These are phyloP conservation scores for Ceratobasidium sp. DNA, from an alignment of 1,284 basidiomycete genomes.

Conservation along the genomic window DNA sequence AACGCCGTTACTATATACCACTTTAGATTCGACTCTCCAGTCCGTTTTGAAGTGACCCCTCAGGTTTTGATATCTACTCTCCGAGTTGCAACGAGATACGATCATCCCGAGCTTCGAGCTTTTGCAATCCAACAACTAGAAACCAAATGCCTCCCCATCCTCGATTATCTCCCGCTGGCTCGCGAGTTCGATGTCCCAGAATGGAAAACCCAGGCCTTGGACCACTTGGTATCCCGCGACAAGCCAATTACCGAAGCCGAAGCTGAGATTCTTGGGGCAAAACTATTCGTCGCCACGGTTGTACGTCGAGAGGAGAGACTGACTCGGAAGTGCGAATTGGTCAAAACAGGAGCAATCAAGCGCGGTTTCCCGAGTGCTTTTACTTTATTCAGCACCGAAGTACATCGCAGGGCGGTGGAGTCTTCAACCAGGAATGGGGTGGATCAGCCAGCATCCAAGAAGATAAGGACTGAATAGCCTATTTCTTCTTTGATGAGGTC, in stretches of 20 bases:
- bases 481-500: too few relatives aligned
- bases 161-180: slow-evolving; percentile 9
- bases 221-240: background rate
- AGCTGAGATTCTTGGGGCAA: slow-evolving; percentile 2
- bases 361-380: too few relatives aligned
- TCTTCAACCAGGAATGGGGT: too few relatives aligned
- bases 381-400: too few relatives aligned
- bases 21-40: too few relatives aligned
- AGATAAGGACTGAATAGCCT: too few relatives aligned
- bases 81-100: slow-evolving; percentile 4
- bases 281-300: background rate
- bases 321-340: background rate
- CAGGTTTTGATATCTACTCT: slow-evolving; percentile 4
- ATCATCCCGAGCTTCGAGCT: slow-evolving; percentile 11
- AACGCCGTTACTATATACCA: too few relatives aligned
- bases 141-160: background rate
- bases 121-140: slow-evolving; percentile 13
- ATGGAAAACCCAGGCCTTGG: slow-evolving; percentile 7
- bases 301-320: slow-evolving; percentile 2
- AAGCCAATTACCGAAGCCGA: background rate
- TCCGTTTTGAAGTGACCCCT: background rate
- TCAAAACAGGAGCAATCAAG: background rate
- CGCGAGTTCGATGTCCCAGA: background rate
- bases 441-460: too few relatives aligned
- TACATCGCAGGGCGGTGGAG: too few relatives aligned